Conservation (phyloP, 192 early-diverging fungal species). For the Backusella luteola region DNA sequence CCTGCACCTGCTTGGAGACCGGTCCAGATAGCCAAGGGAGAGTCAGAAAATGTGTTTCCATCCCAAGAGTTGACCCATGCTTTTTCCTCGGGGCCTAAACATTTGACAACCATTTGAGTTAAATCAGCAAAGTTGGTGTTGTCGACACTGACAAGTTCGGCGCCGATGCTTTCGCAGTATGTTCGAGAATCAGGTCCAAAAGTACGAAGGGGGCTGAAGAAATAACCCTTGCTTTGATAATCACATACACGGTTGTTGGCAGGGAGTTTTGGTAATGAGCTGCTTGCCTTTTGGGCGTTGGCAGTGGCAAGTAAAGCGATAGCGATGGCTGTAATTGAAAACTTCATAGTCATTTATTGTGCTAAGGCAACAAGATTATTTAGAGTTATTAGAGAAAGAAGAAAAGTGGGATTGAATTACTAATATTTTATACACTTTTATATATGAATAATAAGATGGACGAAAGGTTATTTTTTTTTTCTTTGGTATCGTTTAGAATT, state of each 20-base stretch:
- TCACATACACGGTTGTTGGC: not conserved
- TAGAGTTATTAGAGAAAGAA: not conserved
- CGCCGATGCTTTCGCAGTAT: not conserved
- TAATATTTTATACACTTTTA: not conserved
- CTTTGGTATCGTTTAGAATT: constrained; percentile 1
- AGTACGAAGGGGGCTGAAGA: not conserved
- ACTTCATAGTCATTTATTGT: not conserved
- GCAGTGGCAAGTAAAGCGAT: not conserved
- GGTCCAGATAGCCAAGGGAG: not conserved
- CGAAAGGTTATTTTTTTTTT: not conserved
- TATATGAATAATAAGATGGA: not conserved
- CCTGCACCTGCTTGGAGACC: not conserved
- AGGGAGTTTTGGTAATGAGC: not conserved
- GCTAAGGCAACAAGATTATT: not conserved
- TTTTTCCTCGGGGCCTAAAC: not conserved
- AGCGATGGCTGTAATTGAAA: not conserved
- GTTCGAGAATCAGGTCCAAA: not conserved
- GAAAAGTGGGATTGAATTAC: not conserved
- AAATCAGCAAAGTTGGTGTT: not conserved
- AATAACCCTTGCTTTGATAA: not conserved
- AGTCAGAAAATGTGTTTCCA: not conserved
- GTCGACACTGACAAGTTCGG: not conserved
- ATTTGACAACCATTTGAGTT: not conserved
- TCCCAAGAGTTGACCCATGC: constrained; percentile 5
- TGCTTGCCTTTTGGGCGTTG: not conserved